Evolutionary conservation across 192 early-diverging fungal species (phyloP).

Genomic region (Paraglomus brasilianum): DNA sequence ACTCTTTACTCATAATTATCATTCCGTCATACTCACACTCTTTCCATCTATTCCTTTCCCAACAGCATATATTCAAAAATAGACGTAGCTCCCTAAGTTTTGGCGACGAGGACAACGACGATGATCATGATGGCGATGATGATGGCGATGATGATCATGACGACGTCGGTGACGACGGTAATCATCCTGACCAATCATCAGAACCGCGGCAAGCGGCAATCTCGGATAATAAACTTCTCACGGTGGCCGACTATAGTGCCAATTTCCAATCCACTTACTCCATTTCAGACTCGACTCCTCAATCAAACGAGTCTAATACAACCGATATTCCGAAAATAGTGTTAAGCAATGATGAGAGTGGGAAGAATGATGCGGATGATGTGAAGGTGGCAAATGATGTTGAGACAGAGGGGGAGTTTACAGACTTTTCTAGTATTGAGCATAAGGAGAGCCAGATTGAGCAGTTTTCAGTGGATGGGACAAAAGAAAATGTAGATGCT

Average conservation of each 20-base stretch:
- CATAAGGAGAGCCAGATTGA: slow-evolving; percentile 5
- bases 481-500: too few species aligned
- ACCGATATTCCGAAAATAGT: neutral
- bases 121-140: slow-evolving; percentile 4
- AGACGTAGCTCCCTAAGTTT: too few species aligned
- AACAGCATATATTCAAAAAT: too few species aligned
- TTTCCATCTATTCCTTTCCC: neutral
- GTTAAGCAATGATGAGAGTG: slow-evolving; percentile 26
- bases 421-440: neutral
- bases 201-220: too few species aligned
- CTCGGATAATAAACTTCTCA: slow-evolving; percentile 9
- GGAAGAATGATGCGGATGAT: slow-evolving; percentile 14
- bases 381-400: neutral
- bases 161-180: slow-evolving; percentile 33
- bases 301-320: neutral
- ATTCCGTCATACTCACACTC: slow-evolving; percentile 16
- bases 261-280: neutral
- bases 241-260: slow-evolving; percentile 25
- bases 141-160: slow-evolving; percentile 40
- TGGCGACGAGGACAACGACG: too few species aligned
- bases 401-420: slow-evolving; percentile 24
- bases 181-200: slow-evolving; percentile 12
- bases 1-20: neutral
- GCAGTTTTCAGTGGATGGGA: neutral
- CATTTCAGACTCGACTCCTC: neutral